A percentile compares a stretch with the other conserved stretches of the same genome.
These are phyloP conservation scores for Aspergillus caelatus DNA, from an alignment of 2,329 filamentous ascomycete species.

Conservation along the genomic window DNA sequence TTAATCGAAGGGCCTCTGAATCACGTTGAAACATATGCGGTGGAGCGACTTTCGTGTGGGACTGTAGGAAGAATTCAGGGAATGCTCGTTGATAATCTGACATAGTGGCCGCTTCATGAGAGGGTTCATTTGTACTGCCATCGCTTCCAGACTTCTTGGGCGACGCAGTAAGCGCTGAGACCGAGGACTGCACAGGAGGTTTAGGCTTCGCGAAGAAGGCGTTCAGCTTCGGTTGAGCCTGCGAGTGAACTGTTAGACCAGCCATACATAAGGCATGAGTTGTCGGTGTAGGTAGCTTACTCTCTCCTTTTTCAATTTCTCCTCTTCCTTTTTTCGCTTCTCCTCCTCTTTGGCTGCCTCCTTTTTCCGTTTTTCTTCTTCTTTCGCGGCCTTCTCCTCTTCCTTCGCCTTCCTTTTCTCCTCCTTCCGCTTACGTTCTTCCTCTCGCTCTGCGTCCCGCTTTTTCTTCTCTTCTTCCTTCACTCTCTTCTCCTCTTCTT, in stretches of 20 bases:
- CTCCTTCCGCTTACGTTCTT: constrained; percentile 38
- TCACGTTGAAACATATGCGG: constrained; percentile 60
- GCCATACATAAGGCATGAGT: constrained; percentile 10
- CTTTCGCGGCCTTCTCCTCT: constrained; percentile 52
- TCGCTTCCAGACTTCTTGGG: constrained; percentile 25
- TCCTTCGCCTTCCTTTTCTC: constrained; percentile 45
- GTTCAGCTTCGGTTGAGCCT: constrained; percentile 56
- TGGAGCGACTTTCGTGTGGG: constrained; percentile 71
- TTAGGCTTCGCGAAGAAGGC: constrained; percentile 52
- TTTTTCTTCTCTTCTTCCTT: constrained; percentile 52
- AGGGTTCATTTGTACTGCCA: constrained; percentile 13
- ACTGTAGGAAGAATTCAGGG: constrained; percentile 77
- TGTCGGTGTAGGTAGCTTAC: constrained; percentile 30
- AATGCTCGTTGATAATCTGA: constrained; percentile 72
- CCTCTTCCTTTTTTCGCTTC: constrained; percentile 52
- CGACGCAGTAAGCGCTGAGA: constrained; percentile 30
- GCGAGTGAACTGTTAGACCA: constrained; percentile 23
- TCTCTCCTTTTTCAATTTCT: constrained; percentile 47
- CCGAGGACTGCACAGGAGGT: constrained; percentile 27
- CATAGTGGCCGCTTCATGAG: constrained; percentile 29
- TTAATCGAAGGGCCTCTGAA: constrained; percentile 57
- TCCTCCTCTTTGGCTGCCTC: constrained; percentile 42
- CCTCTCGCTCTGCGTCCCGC: constrained; percentile 32
- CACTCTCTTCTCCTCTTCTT: constrained; percentile 28
- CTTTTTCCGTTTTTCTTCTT: constrained; percentile 51